These are phyloP conservation scores for Basipetospora sp. DNA, from an alignment of 2,329 filamentous ascomycete species.

Conservation along the genomic window DNA sequence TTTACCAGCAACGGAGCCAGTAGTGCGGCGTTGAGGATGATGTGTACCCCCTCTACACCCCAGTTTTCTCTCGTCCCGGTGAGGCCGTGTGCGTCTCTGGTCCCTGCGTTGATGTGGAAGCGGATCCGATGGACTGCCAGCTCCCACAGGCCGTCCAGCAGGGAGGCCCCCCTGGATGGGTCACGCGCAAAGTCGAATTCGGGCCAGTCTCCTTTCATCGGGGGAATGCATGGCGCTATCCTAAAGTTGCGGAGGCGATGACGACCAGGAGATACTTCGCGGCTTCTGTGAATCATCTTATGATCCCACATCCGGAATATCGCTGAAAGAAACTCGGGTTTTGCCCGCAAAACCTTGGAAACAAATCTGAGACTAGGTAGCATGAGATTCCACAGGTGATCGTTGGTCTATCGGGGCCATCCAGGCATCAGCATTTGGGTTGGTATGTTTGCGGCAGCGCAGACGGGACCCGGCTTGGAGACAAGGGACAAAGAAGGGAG, in stretches of 20 bases:
- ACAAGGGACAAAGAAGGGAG: background rate
- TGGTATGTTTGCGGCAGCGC: no score
- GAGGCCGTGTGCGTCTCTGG: background rate
- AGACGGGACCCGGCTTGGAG: no score
- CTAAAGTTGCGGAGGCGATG: no score
- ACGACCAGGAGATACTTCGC: no score
- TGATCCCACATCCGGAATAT: conserved; percentile 15
- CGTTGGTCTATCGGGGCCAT: conserved; percentile 12
- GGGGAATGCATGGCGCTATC: no score
- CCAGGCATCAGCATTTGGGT: no score
- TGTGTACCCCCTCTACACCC: no score
- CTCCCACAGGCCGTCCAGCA: background rate
- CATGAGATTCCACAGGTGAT: conserved; percentile 16
- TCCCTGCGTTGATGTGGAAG: background rate
- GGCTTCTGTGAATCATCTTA: conserved; percentile 9
- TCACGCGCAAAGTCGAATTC: no score
- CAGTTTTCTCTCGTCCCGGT: no score
- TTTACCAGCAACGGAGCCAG: conserved; percentile 14
- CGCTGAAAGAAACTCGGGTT: conserved; percentile 11
- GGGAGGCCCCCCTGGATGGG: no score
- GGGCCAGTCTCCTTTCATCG: no score
- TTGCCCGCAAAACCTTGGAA: conserved; percentile 11
- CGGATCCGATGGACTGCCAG: background rate
- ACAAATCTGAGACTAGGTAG: conserved; percentile 16
- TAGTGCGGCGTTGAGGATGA: conserved; percentile 9